Base-by-base conservation (phyloP, 805 yeast species). In the Starmerella etchellsii region DNA sequence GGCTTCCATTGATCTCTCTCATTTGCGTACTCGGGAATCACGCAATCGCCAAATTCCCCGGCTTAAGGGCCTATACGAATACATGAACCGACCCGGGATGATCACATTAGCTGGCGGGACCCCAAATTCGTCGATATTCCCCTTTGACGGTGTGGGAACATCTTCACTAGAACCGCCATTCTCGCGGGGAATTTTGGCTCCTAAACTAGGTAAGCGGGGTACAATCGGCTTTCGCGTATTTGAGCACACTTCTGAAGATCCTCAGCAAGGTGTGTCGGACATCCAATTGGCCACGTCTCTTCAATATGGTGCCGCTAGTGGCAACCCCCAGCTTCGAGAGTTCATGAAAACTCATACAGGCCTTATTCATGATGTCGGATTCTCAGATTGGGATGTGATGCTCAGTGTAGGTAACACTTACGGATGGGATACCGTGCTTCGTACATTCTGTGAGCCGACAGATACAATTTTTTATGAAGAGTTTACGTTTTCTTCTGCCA, bases 81-180 rank as follows among this genome's bases (percentile, higher is more conserved):
- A 80, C 65, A 79, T 66, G 57, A 65, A 67, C 31, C 69, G 73
- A 49, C 94, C 94, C 24, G 74, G 78, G 40, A 68, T 91, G 55
- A 75, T 84, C 41, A 87, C 85, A 58, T 71, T 88, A 41, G 97
- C 96, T 40, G 98, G 97, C 54, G 98, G 98, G 10, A 71, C 87
- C 53, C 98, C 98, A 11, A 65, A 82, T 59, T 64, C 94, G 18
- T 84, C 81, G 48, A 80, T 82, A 62, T 88, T 88, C 71, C 97
- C 98, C 35, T 83, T 87, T 71, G 83, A 84, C 54, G 73, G 74
- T 48, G 60, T 87, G 41, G 59, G 70, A n/a, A 78, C 81, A 11
- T 74, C 73, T 39, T 68, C 85, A 4, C 49, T 58, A 30, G 55
- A 53, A 21, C 94, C 96, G 42, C 91, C 94, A 1, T 88, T 85